A percentile compares a stretch with the other conserved stretches of the same genome.
Conservation (phyloP, 148 eudicot genomes). For the Rhododendron griersonianum region DNA sequence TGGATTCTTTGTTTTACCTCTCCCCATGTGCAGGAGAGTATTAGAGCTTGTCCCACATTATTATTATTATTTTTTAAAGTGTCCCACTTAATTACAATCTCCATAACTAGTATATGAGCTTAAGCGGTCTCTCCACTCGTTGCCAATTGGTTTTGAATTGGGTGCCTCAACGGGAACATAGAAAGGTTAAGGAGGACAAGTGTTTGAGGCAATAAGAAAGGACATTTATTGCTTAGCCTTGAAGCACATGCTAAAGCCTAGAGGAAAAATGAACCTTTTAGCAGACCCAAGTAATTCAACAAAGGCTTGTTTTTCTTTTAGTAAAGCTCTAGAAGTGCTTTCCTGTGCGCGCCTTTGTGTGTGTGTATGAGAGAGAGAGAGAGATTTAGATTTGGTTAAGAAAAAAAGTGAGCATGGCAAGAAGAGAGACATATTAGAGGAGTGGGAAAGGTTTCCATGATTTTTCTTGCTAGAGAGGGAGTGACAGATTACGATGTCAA, state of each 20-base stretch:
- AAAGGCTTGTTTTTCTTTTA: not conserved
- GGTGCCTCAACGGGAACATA: not conserved
- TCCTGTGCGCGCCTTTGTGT: too few relatives aligned
- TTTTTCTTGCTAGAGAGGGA: not conserved
- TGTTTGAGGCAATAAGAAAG: not conserved
- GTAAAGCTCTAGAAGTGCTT: not conserved
- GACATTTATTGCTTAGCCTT: not conserved
- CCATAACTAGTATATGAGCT: too few relatives aligned
- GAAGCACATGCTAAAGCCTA: not conserved
- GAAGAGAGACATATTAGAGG: not conserved
- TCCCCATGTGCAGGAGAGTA: not conserved
- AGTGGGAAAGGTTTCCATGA: not conserved
- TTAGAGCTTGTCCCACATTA: not conserved
- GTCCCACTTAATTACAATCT: not conserved
- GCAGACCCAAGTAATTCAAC: not conserved
- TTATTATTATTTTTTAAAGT: too few relatives aligned
- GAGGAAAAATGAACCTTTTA: not conserved
- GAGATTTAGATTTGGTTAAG: not conserved
- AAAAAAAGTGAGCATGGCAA: not conserved
- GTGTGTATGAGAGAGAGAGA: too few relatives aligned
- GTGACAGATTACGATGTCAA: not conserved
- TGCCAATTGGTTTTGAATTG: not conserved
- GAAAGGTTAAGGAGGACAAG: not conserved
- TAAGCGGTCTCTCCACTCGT: not conserved
- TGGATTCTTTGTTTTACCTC: not conserved